These are phyloP conservation scores for Mycena albidolilacea DNA, from an alignment of 768 basidiomycete genomes.

Conservation along the genomic window DNA sequence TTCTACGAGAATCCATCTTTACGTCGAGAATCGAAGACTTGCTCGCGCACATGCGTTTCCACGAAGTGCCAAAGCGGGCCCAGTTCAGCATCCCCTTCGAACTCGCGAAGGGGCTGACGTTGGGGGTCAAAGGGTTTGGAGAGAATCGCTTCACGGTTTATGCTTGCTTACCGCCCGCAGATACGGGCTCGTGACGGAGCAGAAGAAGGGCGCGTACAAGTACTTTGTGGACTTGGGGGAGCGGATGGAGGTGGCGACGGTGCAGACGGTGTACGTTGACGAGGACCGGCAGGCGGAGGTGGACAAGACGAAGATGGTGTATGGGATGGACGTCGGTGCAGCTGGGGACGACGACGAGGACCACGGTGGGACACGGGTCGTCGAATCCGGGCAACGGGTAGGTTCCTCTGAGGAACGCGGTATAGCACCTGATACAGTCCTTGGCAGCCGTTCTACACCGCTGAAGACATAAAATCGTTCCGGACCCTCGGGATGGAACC, in stretches of 20 bases:
- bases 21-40: constrained; percentile 86
- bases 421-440: not conserved
- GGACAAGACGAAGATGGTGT: constrained; percentile 61
- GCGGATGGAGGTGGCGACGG: constrained; percentile 81
- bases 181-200: constrained; percentile 91
- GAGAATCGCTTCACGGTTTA: constrained; percentile 3
- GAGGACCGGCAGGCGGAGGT: constrained; percentile 70
- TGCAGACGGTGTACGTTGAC: constrained; percentile 82
- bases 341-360: constrained; percentile 56
- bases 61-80: constrained; percentile 87
- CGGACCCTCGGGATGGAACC: constrained; percentile 86
- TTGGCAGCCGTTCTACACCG: constrained; percentile 83
- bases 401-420: constrained; percentile 32
- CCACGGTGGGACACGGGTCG: constrained; percentile 54
- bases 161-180: constrained; percentile 56
- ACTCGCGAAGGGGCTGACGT: constrained; percentile 79
- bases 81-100: constrained; percentile 87
- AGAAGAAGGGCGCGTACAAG: constrained; percentile 86
- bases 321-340: constrained; percentile 58
- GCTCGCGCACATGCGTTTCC: constrained; percentile 84
- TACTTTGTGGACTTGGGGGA: constrained; percentile 88
- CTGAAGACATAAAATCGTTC: constrained; percentile 87
- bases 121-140: constrained; percentile 86
- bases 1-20: constrained; percentile 79
- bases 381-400: constrained; percentile 69